Evolutionary conservation across 257 asterid genomes (phyloP).

Genomic region (Przewalskia tangutica): DNA sequence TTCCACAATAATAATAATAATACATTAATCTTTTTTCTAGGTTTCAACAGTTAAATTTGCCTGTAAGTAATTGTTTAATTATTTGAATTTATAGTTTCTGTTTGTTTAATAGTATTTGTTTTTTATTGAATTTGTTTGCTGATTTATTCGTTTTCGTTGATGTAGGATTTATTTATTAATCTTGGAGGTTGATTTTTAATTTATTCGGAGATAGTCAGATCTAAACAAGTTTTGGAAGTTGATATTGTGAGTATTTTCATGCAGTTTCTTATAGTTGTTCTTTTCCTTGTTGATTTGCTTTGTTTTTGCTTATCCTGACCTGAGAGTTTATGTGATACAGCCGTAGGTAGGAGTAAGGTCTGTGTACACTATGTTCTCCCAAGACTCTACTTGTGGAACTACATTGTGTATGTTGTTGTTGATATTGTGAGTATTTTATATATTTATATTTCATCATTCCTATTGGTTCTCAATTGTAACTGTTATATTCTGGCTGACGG

Average conservation of each 20-base stretch:
- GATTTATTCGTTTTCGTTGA: background rate
- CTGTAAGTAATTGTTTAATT: background rate
- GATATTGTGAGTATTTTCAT: too few relatives aligned
- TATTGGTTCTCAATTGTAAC: background rate
- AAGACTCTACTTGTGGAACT: too few relatives aligned
- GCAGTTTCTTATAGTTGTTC: too few relatives aligned
- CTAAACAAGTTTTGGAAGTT: background rate
- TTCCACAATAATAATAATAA: background rate
- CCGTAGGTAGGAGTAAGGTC: too few relatives aligned
- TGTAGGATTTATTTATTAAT: background rate
- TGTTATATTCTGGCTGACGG: background rate
- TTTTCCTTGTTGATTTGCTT: too few relatives aligned
- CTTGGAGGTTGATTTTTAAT: background rate
- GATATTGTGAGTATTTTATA: background rate
- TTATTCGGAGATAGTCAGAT: background rate
- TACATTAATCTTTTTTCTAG: background rate
- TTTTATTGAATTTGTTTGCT: background rate
- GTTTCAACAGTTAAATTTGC: background rate
- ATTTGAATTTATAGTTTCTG: too few relatives aligned
- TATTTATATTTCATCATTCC: background rate
- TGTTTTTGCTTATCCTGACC: too few relatives aligned
- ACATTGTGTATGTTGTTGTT: too few relatives aligned
- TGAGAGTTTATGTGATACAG: too few relatives aligned
- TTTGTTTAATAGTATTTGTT: background rate
- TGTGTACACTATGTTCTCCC: too few relatives aligned